These are phyloP conservation scores for Fusarium albidum DNA, from an alignment of 2,329 filamentous ascomycete species.

Conservation along the genomic window DNA sequence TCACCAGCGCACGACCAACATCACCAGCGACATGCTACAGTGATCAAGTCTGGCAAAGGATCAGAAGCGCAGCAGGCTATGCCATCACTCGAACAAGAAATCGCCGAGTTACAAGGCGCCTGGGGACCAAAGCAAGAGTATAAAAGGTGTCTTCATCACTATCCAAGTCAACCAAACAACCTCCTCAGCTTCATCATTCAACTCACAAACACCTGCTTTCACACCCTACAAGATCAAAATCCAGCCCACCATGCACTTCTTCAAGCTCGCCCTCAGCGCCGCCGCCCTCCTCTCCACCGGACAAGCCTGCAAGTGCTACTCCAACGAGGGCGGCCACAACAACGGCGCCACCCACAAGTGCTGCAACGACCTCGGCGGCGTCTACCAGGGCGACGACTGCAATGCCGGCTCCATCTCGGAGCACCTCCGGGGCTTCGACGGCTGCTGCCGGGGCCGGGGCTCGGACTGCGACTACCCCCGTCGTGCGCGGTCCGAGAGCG, in stretches of 20 bases:
- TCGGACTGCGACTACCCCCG: conserved; percentile 5
- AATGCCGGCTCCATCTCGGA: conserved; percentile 2
- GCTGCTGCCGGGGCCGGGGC: neutral
- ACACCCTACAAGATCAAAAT: too few species aligned
- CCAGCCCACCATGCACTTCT: neutral
- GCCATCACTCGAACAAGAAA: too few species aligned
- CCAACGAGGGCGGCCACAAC: neutral
- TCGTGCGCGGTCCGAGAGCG: neutral
- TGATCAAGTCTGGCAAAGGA: too few species aligned
- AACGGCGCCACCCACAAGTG: conserved; percentile 20
- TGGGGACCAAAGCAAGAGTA: too few species aligned
- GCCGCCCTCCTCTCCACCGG: neutral
- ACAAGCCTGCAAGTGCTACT: conserved; percentile 4
- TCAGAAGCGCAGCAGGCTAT: too few species aligned
- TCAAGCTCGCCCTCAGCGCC: neutral
- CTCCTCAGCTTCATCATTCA: neutral
- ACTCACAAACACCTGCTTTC: too few species aligned
- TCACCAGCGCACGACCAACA: too few species aligned
- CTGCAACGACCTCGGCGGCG: neutral
- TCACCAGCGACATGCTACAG: too few species aligned
- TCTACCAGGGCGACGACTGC: neutral
- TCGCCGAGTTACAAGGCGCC: too few species aligned
- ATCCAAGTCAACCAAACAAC: neutral
- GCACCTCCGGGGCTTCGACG: neutral
- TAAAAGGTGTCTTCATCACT: too few species aligned